Evolutionary conservation across 257 asterid genomes (phyloP), one percentile per base, ranked within the genome.

Genomic region (Salvia miltiorrhiza): DNA sequence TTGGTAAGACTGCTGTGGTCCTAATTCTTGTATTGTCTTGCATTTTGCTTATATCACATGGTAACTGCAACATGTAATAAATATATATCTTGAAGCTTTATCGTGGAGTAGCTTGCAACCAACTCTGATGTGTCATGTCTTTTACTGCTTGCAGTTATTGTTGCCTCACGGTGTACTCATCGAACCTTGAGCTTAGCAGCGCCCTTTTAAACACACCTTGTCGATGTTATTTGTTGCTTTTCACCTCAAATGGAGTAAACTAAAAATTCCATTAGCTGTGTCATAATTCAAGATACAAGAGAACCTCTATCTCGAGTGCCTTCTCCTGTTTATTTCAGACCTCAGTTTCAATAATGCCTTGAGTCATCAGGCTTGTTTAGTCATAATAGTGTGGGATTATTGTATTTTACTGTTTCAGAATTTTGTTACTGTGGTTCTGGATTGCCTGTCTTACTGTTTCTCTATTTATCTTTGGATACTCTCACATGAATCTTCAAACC

Each of bases 281-380:
- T 23, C n/a, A n/a, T 62, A 17, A n/a, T 56, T 50, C 17, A 56
- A 72, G 71, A 58, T 65, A 23, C 62, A 30, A 33, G 72, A 74
- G 72, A 53, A 60, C 17, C 65, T 33, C 48, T 64, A 53, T 56
- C 37, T 74, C 5, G 21, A 49, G 55, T 43, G 58, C 43, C 55
- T 35, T 7, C 5, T 19, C 37, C n/a, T n/a, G n/a, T n/a, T n/a
- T n/a, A n/a, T 24, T 37, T 35, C 16, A 24, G 58, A 65, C 60
- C 59, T 17, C 66, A 44, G 62, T 53, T 65, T 74, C 47, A 67
- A 63, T 79, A 74, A 79, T 7, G 75, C 77, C 83, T 71, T n/a
- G 48, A 52, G n/a, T 62, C 30, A 40, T 12, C 47, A 60, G 79
- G 75, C 75, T 13, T 69, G 71, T 17, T 64, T 50, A 68, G 71